Evolutionary conservation across 2,329 filamentous ascomycete genomes (phyloP).

Genomic region (Colletotrichum sp.): DNA sequence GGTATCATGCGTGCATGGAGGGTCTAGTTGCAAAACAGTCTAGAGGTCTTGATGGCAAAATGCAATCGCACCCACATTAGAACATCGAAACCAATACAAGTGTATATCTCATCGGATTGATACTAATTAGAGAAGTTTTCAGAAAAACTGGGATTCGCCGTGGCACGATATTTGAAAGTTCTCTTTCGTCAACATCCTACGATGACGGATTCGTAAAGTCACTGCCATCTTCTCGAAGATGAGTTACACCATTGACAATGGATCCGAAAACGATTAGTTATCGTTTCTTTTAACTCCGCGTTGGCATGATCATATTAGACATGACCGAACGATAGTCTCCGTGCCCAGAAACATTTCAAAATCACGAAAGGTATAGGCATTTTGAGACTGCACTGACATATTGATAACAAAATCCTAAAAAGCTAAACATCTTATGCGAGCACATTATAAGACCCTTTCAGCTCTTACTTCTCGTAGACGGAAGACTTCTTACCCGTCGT

Average conservation of each 20-base stretch:
- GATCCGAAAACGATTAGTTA: no score
- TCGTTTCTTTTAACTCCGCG: no score
- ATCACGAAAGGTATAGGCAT: no score
- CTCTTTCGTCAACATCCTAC: no score
- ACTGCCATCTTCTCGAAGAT: no score
- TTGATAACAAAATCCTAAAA: not conserved
- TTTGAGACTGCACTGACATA: not conserved
- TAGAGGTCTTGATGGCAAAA: accelerated
- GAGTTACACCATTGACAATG: no score
- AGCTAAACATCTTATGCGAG: accelerated
- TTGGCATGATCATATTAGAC: no score
- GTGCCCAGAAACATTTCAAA: no score
- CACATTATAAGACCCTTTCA: accelerated
- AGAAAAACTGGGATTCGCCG: not conserved
- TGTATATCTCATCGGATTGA: not conserved
- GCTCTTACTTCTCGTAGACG: not conserved
- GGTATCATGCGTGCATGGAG: accelerated
- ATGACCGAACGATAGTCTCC: no score
- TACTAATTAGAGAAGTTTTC: not conserved
- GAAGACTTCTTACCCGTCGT: not conserved
- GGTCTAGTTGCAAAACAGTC: accelerated
- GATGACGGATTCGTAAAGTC: no score
- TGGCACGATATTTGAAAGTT: not conserved
- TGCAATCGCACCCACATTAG: accelerated
- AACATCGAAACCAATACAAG: not conserved